These are phyloP conservation scores for Phytophthora vignae DNA, from an alignment of 352 stramenopile genomes.

Conservation along the genomic window DNA sequence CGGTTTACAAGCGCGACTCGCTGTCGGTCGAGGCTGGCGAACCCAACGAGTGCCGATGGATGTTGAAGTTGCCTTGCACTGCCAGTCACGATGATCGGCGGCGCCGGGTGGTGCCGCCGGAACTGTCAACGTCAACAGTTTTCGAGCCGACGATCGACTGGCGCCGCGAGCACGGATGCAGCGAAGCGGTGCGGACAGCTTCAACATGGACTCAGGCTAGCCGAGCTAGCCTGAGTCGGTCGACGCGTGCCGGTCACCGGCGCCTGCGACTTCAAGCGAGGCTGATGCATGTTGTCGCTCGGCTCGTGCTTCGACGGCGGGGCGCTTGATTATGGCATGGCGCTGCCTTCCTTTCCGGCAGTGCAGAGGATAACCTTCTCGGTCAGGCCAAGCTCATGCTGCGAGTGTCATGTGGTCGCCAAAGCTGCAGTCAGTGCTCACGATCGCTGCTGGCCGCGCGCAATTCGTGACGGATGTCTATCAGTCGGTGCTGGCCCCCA, in stretches of 20 bases:
- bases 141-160: constrained; percentile 29
- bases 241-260: constrained; percentile 24
- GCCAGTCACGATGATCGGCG: not conserved
- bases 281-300: not conserved
- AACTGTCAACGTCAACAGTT: constrained; percentile 49
- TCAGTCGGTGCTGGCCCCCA: not conserved
- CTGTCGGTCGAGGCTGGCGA: not conserved
- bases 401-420: not conserved
- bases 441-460: not conserved
- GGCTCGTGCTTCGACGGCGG: not conserved
- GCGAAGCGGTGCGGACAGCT: constrained; percentile 32
- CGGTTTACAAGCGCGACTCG: constrained; percentile 15
- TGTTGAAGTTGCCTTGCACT: constrained; percentile 28
- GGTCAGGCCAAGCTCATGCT: not conserved
- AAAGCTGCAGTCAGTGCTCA: not conserved
- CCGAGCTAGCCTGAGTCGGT: not conserved
- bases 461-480: not conserved
- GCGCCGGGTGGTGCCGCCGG: constrained; percentile 16
- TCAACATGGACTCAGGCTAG: constrained; percentile 36
- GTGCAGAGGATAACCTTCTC: not conserved
- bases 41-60: constrained; percentile 1
- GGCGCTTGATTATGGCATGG: not conserved
- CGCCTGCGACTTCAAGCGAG: not conserved
- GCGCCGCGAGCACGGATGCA: constrained; percentile 2
- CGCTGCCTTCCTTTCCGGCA: not conserved